Conservation (phyloP, 345 rosid species). For the Camelina sativa region DNA sequence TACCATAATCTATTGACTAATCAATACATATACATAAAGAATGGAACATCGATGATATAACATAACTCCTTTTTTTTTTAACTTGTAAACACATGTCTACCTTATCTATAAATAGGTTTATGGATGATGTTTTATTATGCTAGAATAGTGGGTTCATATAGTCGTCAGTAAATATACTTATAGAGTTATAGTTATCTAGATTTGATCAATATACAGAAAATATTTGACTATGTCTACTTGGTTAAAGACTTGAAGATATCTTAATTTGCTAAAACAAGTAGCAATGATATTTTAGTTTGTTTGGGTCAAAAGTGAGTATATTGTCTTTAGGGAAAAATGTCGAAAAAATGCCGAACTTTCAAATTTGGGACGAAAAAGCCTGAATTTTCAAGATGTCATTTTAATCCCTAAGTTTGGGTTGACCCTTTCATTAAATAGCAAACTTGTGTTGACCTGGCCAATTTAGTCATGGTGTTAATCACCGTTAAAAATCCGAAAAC, state of each 20-base stretch:
- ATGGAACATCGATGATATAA: not conserved
- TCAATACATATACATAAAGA: slow-evolving; percentile 2
- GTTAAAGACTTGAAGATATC: not conserved
- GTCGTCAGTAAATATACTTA: slow-evolving; percentile 2
- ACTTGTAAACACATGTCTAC: not conserved
- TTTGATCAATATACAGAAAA: not conserved
- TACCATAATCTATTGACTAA: slow-evolving; percentile 16
- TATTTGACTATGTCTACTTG: not conserved
- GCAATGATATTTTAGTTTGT: not conserved
- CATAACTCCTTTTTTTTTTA: not conserved
- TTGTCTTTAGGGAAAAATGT: not conserved
- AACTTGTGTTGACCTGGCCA: too few species aligned
- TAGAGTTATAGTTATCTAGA: not conserved
- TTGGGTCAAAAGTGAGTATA: slow-evolving; percentile 25
- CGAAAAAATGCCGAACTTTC: too few species aligned
- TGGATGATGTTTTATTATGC: slow-evolving; percentile 2
- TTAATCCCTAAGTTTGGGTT: too few species aligned
- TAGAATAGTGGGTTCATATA: not conserved
- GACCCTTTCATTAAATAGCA: too few species aligned
- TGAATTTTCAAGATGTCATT: too few species aligned
- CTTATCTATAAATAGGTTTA: not conserved
- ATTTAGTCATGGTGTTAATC: too few species aligned
- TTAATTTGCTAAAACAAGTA: slow-evolving; percentile 12
- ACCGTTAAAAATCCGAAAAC: too few species aligned
- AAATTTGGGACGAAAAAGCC: too few species aligned